These are phyloP conservation scores for Neolentinus lepideus DNA, from an alignment of 1,284 basidiomycete genomes.

Conservation along the genomic window DNA sequence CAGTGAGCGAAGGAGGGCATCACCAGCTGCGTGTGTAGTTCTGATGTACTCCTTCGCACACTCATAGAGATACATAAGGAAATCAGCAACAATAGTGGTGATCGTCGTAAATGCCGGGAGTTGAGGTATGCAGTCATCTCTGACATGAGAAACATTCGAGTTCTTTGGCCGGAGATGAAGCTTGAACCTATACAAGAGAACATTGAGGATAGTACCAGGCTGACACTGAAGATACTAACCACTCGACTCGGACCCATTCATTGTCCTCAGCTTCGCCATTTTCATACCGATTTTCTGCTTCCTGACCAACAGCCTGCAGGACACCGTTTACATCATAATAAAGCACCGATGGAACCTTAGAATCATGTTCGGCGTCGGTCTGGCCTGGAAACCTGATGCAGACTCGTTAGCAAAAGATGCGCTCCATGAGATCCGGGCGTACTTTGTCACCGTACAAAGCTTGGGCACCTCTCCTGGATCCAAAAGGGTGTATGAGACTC, in stretches of 20 bases:
- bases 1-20: slow-evolving; percentile 28
- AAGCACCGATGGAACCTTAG: slow-evolving; percentile 50
- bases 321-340: slow-evolving; percentile 42
- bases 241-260: slow-evolving; percentile 39
- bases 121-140: slow-evolving; percentile 27
- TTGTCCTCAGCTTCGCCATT: slow-evolving; percentile 37
- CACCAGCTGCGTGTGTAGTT: slow-evolving; percentile 38
- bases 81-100: slow-evolving; percentile 44
- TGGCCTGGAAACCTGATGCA: slow-evolving; percentile 33
- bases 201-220: background rate
- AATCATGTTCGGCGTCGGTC: slow-evolving; percentile 31
- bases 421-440: slow-evolving; percentile 13
- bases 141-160: slow-evolving; percentile 19
- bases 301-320: slow-evolving; percentile 43
- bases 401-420: no score
- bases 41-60: slow-evolving; percentile 39
- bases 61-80: slow-evolving; percentile 38
- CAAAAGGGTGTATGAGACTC: slow-evolving; percentile 36
- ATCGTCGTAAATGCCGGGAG: slow-evolving; percentile 40
- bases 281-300: slow-evolving; percentile 32
- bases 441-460: slow-evolving; percentile 39
- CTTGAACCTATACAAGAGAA: slow-evolving; percentile 42
- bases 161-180: slow-evolving; percentile 40
- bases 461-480: slow-evolving; percentile 41
- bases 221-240: slow-evolving; percentile 24